phyloP scores from a whole-genome alignment of 2,329 filamentous ascomycete genomes.

The Claviceps purpurea region DNA sequence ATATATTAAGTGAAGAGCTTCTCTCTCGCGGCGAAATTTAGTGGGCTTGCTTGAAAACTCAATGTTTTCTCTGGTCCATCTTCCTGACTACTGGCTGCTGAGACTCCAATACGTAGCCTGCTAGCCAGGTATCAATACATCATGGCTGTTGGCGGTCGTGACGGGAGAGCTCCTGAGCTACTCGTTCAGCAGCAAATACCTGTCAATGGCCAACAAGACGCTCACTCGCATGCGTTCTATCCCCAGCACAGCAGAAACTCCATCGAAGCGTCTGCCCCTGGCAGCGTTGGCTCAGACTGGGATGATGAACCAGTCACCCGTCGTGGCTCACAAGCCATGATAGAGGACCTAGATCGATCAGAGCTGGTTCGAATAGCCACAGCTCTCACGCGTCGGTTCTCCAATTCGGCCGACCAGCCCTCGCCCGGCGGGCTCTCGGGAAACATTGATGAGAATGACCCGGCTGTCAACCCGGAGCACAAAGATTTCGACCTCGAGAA shows the following conservation, averaged over 20 bases:
- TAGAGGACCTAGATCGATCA: constrained; percentile 20
- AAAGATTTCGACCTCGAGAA: constrained; percentile 27
- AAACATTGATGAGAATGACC: constrained; percentile 15
- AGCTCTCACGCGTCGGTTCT: constrained; percentile 22
- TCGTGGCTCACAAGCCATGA: constrained; percentile 8
- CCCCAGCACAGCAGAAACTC: not conserved
- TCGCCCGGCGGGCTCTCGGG: constrained; percentile 9
- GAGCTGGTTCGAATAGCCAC: constrained; percentile 29
- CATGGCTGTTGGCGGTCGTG: not conserved
- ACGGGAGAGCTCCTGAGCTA: not conserved
- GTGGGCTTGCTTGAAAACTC: too few species aligned
- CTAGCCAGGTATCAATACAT: not conserved
- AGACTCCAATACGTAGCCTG: too few species aligned
- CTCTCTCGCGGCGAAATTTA: too few species aligned
- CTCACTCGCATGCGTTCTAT: not conserved
- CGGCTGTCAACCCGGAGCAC: constrained; percentile 23
- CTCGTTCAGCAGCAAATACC: not conserved
- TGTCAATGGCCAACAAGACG: not conserved
- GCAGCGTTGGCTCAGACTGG: not conserved
- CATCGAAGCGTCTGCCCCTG: not conserved
- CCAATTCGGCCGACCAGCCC: constrained; percentile 10
- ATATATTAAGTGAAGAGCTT: too few species aligned
- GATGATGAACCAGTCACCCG: constrained; percentile 5
- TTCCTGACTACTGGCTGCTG: too few species aligned
- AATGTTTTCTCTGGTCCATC: too few species aligned